A percentile compares a stretch with the other conserved stretches of the same genome.
These are phyloP conservation scores for Curvularia sp. DNA, from an alignment of 2,329 filamentous ascomycete genomes.

Conservation along the genomic window DNA sequence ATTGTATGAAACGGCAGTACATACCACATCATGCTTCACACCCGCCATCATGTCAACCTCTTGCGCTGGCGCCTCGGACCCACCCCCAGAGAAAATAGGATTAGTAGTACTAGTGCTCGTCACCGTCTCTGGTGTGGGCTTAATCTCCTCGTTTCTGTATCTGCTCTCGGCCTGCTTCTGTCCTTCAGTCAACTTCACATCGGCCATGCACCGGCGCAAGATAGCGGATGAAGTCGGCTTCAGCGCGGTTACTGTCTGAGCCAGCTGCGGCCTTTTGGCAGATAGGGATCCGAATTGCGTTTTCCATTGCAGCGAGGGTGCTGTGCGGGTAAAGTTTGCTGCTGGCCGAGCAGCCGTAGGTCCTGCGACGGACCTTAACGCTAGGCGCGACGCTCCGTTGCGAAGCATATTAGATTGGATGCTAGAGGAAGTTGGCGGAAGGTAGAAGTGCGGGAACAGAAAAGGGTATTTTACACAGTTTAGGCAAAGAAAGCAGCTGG, in stretches of 20 bases:
- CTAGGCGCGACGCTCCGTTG: conserved; percentile 52
- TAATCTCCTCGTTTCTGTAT: conserved; percentile 62
- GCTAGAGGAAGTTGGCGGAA: neutral
- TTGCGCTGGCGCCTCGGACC: conserved; percentile 37
- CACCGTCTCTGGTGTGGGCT: conserved; percentile 66
- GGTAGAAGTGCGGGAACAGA: neutral
- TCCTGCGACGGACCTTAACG: conserved; percentile 48
- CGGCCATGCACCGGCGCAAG: conserved; percentile 53
- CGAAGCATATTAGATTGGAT: conserved; percentile 51
- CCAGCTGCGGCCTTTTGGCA: conserved; percentile 40
- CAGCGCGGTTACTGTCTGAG: conserved; percentile 18
- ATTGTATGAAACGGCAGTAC: conserved; percentile 3
- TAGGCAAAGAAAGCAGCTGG: neutral
- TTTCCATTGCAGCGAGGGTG: conserved; percentile 45
- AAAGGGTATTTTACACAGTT: neutral
- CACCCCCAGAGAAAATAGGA: conserved; percentile 51
- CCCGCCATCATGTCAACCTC: conserved; percentile 57
- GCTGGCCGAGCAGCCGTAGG: conserved; percentile 40
- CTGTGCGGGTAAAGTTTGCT: conserved; percentile 30
- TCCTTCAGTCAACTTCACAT: conserved; percentile 51
- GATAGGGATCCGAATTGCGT: conserved; percentile 53
- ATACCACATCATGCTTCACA: conserved; percentile 49
- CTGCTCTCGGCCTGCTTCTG: conserved; percentile 65
- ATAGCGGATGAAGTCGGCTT: conserved; percentile 45
- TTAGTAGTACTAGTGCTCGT: conserved; percentile 62